phyloP scores from a whole-genome alignment of 1,284 basidiomycete genomes.

The Boletus semigastroideus region DNA sequence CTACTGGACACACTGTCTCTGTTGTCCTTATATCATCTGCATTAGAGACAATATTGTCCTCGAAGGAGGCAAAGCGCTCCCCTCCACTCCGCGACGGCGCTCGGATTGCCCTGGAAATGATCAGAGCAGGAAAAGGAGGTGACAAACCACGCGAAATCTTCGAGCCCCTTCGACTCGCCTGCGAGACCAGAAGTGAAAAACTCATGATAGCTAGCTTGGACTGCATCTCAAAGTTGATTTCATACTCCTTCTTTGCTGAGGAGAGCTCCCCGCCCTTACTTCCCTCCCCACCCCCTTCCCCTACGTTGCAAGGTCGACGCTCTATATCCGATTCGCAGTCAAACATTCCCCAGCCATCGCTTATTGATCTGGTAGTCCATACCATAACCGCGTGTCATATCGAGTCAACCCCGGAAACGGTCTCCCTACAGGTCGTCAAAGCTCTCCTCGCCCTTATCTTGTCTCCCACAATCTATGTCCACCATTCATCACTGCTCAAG shows the following conservation, averaged over 20 bases:
- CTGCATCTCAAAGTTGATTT: slow-evolving; percentile 94
- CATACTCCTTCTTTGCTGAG: slow-evolving; percentile 92
- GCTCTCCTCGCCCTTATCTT: slow-evolving; percentile 87
- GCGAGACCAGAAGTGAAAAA: slow-evolving; percentile 89
- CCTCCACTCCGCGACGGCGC: slow-evolving; percentile 80
- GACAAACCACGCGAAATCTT: slow-evolving; percentile 84
- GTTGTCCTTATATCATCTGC: slow-evolving; percentile 83
- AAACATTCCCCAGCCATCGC: slow-evolving; percentile 56
- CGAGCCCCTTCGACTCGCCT: slow-evolving; percentile 89
- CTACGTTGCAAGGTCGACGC: slow-evolving; percentile 46
- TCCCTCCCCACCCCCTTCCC: slow-evolving; percentile 72
- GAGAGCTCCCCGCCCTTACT: slow-evolving; percentile 31
- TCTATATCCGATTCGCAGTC: slow-evolving; percentile 51
- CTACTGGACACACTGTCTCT: slow-evolving; percentile 70
- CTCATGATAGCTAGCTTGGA: slow-evolving; percentile 94
- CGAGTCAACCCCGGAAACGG: slow-evolving; percentile 83
- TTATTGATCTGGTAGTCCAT: slow-evolving; percentile 90
- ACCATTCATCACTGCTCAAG: slow-evolving; percentile 92
- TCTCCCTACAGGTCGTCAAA: slow-evolving; percentile 94
- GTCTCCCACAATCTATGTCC: slow-evolving; percentile 82
- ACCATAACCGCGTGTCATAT: slow-evolving; percentile 93
- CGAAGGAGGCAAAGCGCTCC: slow-evolving; percentile 88
- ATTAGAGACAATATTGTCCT: slow-evolving; percentile 82
- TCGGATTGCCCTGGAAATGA: slow-evolving; percentile 79
- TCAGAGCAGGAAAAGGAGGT: slow-evolving; percentile 68